These are phyloP conservation scores for Aethionema arabicum DNA, from an alignment of 345 rosid genomes.

Conservation along the genomic window DNA sequence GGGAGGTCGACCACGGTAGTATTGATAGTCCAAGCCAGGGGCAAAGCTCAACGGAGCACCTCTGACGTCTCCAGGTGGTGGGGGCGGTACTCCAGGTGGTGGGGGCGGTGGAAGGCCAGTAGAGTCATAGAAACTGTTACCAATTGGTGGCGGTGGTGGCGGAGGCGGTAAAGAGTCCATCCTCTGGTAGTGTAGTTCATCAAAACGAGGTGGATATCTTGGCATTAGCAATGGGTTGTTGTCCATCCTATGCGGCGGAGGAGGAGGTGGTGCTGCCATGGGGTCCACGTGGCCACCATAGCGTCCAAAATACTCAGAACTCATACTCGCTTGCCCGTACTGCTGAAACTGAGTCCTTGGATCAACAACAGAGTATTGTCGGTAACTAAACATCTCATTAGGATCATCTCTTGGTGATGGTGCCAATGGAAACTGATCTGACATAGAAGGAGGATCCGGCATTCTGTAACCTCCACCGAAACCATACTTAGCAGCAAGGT, in stretches of 20 bases:
- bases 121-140: constrained; percentile 20
- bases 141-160: constrained; percentile 34
- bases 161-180: constrained; percentile 40
- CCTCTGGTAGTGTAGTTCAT: constrained; percentile 54
- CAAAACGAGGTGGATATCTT: constrained; percentile 59
- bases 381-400: constrained; percentile 35
- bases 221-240: constrained; percentile 47
- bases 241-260: constrained; percentile 37
- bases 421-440: constrained; percentile 32
- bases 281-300: constrained; percentile 39
- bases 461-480: constrained; percentile 33
- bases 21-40: constrained; percentile 46
- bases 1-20: constrained; percentile 35
- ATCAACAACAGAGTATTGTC: constrained; percentile 31
- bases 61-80: constrained; percentile 17
- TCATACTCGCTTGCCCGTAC: constrained; percentile 37
- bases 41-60: constrained; percentile 43
- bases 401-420: constrained; percentile 21
- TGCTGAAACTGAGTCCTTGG: constrained; percentile 33
- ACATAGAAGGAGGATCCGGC: constrained; percentile 32
- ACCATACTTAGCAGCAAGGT: constrained; percentile 37
- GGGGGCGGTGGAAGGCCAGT: constrained; percentile 25
- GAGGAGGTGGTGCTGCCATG: constrained; percentile 31
- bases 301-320: constrained; percentile 22
- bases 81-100: too few species aligned